Evolutionary conservation across 2,329 filamentous ascomycete genomes (phyloP).

Genomic region (Xylaria multiplex): DNA sequence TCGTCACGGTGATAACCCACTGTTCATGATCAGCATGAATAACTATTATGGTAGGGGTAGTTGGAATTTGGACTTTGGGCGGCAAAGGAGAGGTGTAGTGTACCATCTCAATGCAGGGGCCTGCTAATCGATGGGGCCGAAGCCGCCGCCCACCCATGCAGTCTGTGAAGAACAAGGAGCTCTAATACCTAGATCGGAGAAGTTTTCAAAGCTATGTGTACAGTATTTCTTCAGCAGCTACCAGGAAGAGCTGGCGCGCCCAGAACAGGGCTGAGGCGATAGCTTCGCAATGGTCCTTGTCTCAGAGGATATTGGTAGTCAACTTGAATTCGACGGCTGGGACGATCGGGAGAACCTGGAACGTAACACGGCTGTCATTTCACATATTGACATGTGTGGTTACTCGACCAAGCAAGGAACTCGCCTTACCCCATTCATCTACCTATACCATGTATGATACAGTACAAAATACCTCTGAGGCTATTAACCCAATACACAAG

Average conservation of each 20-base stretch:
- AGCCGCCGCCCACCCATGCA: constrained; percentile 27
- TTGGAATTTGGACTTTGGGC: constrained; percentile 18
- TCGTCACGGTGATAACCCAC: constrained; percentile 20
- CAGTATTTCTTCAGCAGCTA: constrained; percentile 26
- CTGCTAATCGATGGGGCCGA: constrained; percentile 31
- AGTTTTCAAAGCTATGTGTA: constrained; percentile 15
- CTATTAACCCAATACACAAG: not conserved
- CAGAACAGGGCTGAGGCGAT: constrained; percentile 39
- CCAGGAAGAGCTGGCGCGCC: constrained; percentile 37
- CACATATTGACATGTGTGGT: constrained; percentile 38
- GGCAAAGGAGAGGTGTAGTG: constrained; percentile 30
- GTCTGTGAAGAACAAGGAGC: constrained; percentile 11
- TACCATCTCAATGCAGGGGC: constrained; percentile 26
- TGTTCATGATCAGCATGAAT: constrained; percentile 21
- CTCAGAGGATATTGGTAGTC: constrained; percentile 1
- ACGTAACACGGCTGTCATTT: constrained; percentile 33
- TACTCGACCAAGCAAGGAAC: constrained; percentile 17
- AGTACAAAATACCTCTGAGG: not conserved
- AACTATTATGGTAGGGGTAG: constrained; percentile 17
- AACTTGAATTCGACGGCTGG: constrained; percentile 6
- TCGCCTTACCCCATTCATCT: not conserved
- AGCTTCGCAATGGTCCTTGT: constrained; percentile 41
- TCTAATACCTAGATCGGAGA: constrained; percentile 19
- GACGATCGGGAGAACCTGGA: not conserved
- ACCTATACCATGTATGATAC: not conserved